A percentile compares a stretch with the other conserved stretches of the same genome.
Conservation (phyloP, 129 eudicot genomes). For the Ambrosia trifida region DNA sequence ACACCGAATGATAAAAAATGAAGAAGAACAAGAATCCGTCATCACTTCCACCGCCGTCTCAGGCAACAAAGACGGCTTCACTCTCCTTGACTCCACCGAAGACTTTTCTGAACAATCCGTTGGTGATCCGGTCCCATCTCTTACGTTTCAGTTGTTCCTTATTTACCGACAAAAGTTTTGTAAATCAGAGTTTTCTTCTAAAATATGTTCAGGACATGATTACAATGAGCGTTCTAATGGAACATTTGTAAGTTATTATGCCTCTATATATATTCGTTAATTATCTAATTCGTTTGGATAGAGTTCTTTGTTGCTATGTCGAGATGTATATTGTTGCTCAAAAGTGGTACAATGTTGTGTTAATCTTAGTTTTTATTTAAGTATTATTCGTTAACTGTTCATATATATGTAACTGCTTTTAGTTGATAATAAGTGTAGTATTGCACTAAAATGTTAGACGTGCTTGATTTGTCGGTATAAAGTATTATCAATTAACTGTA, state of each 20-base stretch:
- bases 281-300: constrained; percentile 1
- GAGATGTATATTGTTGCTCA: neutral
- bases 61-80: no score
- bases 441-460: no score
- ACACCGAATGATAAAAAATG: no score
- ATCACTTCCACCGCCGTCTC: no score
- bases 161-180: constrained; percentile 52
- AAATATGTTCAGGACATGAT: constrained; percentile 19
- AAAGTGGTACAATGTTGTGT: neutral
- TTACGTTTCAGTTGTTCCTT: constrained; percentile 58
- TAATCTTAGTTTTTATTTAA: neutral
- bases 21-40: no score
- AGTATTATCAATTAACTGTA: no score
- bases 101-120: constrained; percentile 73
- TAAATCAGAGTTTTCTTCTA: constrained; percentile 39
- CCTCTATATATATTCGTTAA: neutral
- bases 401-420: neutral
- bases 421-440: no score
- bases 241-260: constrained; percentile 49
- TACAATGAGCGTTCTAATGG: constrained; percentile 34
- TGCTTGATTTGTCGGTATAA: no score
- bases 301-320: no score
- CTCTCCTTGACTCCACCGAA: no score
- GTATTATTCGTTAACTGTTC: neutral
- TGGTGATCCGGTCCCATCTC: constrained; percentile 58